Conservation (phyloP, 2,329 filamentous ascomycete genomes). For the Pezicula carpinea region DNA sequence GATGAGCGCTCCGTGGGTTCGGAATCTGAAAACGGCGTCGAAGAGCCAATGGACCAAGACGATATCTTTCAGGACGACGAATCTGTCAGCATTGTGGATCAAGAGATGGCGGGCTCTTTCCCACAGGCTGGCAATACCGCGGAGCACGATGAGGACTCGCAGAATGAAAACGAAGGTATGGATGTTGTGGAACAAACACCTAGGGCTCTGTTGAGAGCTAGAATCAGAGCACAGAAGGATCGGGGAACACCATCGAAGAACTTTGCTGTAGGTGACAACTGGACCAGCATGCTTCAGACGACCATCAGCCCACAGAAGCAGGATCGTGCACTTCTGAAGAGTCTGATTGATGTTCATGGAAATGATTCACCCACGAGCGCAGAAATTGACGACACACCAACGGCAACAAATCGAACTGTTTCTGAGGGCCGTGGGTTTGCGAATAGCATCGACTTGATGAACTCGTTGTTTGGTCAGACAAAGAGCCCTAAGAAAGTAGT, state of each 20-base stretch:
- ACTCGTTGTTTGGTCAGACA: constrained; percentile 79
- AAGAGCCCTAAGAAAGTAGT: constrained; percentile 52
- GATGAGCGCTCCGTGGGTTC: constrained; percentile 85
- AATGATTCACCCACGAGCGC: constrained; percentile 32
- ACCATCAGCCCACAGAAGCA: constrained; percentile 94
- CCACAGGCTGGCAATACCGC: constrained; percentile 68
- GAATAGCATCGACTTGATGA: constrained; percentile 94
- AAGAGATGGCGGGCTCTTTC: constrained; percentile 76
- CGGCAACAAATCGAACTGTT: constrained; percentile 25
- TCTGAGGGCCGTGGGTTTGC: constrained; percentile 60
- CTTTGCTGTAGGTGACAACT: constrained; percentile 68
- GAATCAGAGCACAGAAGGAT: constrained; percentile 59
- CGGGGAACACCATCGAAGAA: constrained; percentile 54
- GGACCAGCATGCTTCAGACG: constrained; percentile 89
- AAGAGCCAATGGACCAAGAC: constrained; percentile 56
- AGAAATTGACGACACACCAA: constrained; percentile 46
- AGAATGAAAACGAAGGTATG: constrained; percentile 40
- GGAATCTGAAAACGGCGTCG: constrained; percentile 50
- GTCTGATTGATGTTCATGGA: constrained; percentile 33
- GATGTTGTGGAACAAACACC: constrained; percentile 47
- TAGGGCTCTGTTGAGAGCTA: constrained; percentile 57
- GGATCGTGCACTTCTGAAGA: constrained; percentile 68
- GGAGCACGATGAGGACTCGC: constrained; percentile 61
- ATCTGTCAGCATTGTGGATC: constrained; percentile 69
- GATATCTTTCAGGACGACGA: constrained; percentile 66